These are phyloP conservation scores for Claviceps pazoutovae DNA, from an alignment of 2,329 filamentous ascomycete species.

Conservation along the genomic window DNA sequence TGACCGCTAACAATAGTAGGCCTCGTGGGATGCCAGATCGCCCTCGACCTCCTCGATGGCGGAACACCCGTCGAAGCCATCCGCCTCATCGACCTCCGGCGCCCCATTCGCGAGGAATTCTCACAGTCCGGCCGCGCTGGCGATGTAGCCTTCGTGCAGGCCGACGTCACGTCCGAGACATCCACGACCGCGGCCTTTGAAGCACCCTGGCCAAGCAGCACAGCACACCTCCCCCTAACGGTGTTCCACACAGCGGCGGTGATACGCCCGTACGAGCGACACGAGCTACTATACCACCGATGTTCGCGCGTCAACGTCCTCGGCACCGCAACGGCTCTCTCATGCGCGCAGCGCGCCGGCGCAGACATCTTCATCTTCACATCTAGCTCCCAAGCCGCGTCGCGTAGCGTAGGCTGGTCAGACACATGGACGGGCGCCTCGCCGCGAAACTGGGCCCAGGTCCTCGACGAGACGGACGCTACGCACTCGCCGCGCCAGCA, in stretches of 20 bases:
- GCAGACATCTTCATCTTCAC: slow-evolving; percentile 39
- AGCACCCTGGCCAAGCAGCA: slow-evolving; percentile 28
- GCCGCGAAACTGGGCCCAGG: slow-evolving; percentile 27
- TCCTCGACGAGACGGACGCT: slow-evolving; percentile 32
- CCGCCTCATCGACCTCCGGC: slow-evolving; percentile 37
- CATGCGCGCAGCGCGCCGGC: slow-evolving; percentile 29
- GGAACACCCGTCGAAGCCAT: slow-evolving; percentile 36
- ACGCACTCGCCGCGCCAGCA: slow-evolving; percentile 23
- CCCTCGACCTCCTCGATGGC: slow-evolving; percentile 36
- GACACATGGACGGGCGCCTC: slow-evolving; percentile 23
- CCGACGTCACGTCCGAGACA: slow-evolving; percentile 34
- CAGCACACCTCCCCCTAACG: slow-evolving; percentile 32
- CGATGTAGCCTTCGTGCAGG: slow-evolving; percentile 28
- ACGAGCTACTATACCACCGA: slow-evolving; percentile 28
- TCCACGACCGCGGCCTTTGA: slow-evolving; percentile 32
- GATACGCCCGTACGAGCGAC: slow-evolving; percentile 37
- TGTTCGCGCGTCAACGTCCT: slow-evolving; percentile 34
- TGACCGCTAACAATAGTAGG: slow-evolving; percentile 19
- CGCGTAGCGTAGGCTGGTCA: slow-evolving; percentile 28
- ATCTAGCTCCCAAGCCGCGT: slow-evolving; percentile 30
- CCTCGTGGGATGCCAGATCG: slow-evolving; percentile 40
- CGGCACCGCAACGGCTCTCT: slow-evolving; percentile 35
- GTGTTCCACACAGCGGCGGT: slow-evolving; percentile 44
- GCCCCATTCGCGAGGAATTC: slow-evolving; percentile 29
- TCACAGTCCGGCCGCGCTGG: slow-evolving; percentile 16